Evolutionary conservation across 2,329 filamentous ascomycete genomes (phyloP).

Genomic region (Penicillium sp.): DNA sequence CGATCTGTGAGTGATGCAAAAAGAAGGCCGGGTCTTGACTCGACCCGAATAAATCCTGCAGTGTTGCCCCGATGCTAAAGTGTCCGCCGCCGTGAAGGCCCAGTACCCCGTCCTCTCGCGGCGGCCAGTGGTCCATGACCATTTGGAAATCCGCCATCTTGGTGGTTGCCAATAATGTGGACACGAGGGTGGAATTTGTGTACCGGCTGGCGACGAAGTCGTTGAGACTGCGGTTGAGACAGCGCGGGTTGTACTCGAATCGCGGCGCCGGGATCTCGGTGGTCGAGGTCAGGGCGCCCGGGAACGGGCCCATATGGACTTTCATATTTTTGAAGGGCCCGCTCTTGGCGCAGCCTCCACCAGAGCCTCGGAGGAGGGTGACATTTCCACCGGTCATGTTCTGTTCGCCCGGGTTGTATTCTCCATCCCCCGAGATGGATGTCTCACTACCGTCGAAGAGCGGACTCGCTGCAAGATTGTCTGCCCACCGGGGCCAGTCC

Average conservation of each 20-base stretch:
- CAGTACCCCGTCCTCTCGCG: slow-evolving; percentile 23
- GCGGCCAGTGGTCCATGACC: slow-evolving; percentile 36
- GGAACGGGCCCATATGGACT: slow-evolving; percentile 30
- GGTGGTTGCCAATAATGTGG: slow-evolving; percentile 10
- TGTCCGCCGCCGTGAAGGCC: slow-evolving; percentile 49
- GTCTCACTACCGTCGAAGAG: slow-evolving; percentile 49
- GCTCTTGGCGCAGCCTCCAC: slow-evolving; percentile 36
- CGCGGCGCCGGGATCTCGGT: slow-evolving; percentile 14
- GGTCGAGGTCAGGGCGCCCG: slow-evolving; percentile 8
- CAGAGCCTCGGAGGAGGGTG: slow-evolving; percentile 40
- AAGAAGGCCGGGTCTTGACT: slow-evolving; percentile 49
- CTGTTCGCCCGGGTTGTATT: slow-evolving; percentile 28
- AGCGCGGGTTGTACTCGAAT: slow-evolving; percentile 31
- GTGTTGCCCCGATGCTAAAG: slow-evolving; percentile 44
- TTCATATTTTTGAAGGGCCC: slow-evolving; percentile 40
- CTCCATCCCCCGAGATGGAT: slow-evolving; percentile 48
- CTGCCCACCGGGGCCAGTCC: slow-evolving; percentile 45
- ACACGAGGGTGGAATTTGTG: slow-evolving; percentile 18
- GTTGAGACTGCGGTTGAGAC: slow-evolving; percentile 27
- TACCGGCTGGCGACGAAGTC: slow-evolving; percentile 27
- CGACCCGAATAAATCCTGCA: slow-evolving; percentile 47
- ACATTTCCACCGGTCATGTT: slow-evolving; percentile 30
- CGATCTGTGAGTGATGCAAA: slow-evolving; percentile 48
- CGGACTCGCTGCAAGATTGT: slow-evolving; percentile 40
- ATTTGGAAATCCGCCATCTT: slow-evolving; percentile 36